phyloP scores from a whole-genome alignment of 1,139 yeast species.

The Yarrowia galli region DNA sequence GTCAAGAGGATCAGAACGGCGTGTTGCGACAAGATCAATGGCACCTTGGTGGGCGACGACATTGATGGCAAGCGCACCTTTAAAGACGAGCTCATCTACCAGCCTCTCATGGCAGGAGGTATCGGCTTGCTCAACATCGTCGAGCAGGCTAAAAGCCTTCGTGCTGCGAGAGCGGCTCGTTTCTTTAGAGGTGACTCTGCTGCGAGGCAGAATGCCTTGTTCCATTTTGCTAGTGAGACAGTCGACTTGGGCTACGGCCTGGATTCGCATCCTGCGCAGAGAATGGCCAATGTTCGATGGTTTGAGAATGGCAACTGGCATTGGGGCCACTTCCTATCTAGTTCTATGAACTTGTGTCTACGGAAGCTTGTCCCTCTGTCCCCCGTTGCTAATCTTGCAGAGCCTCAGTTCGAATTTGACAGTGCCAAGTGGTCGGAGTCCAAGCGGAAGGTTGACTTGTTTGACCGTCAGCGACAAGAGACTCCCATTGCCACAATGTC shows the following conservation, averaged over 20 bases:
- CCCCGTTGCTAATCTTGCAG: background rate
- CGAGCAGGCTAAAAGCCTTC: background rate
- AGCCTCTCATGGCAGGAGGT: background rate
- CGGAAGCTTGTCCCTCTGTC: background rate
- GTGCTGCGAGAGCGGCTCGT: background rate
- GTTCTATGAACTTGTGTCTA: background rate
- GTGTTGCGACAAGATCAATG: constrained; percentile 5
- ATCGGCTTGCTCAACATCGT: background rate
- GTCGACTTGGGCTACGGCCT: background rate
- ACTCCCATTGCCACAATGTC: background rate
- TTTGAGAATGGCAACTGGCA: background rate
- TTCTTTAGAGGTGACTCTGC: background rate
- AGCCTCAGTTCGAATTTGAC: background rate
- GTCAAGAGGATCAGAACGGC: background rate
- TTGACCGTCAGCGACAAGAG: background rate
- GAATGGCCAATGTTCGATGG: background rate
- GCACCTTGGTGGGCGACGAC: background rate
- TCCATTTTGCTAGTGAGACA: background rate
- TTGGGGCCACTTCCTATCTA: background rate
- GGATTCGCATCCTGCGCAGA: background rate
- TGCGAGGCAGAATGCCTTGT: background rate
- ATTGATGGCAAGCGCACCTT: background rate
- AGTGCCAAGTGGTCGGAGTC: no score
- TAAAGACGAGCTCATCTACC: background rate
- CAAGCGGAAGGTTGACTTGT: background rate